A percentile compares a stretch with the other conserved stretches of the same genome.
Evolutionary conservation across 352 stramenopile species (phyloP).

Genomic region (Globisporangium okanoganense): DNA sequence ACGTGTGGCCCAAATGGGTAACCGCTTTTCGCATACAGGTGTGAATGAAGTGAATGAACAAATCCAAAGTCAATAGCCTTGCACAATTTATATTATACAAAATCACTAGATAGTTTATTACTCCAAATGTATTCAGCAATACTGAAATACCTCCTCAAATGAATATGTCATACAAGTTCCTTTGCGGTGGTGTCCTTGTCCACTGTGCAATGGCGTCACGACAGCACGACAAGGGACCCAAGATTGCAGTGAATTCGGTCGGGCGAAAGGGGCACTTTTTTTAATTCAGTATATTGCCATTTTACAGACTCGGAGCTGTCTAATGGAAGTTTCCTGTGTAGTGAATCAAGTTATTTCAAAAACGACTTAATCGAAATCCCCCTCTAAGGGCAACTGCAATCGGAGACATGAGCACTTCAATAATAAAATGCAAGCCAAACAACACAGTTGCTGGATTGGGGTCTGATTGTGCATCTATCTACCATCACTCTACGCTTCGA

Average conservation of each 20-base stretch:
- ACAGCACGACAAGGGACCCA: constrained; percentile 4
- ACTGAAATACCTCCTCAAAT: too few species aligned
- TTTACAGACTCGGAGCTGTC: too few species aligned
- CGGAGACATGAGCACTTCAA: constrained; percentile 1
- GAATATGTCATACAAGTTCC: too few species aligned
- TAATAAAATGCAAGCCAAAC: too few species aligned
- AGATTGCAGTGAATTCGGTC: not conserved
- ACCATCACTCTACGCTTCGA: constrained; percentile 4
- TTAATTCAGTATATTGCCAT: not conserved
- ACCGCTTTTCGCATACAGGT: constrained; percentile 13
- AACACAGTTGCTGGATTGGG: not conserved
- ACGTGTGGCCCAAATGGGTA: constrained; percentile 6
- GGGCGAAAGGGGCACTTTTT: not conserved
- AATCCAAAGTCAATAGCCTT: too few species aligned
- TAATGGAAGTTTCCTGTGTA: not conserved
- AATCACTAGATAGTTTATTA: too few species aligned
- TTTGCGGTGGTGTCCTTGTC: too few species aligned
- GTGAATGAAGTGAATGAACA: not conserved
- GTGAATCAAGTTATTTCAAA: not conserved
- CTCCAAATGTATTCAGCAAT: too few species aligned
- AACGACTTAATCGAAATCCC: constrained; percentile 9
- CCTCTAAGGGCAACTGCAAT: constrained; percentile 5
- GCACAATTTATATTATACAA: too few species aligned
- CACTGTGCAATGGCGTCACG: not conserved
- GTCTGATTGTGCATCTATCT: not conserved